Evolutionary conservation across 164 flowering plant genomes (phyloP), one percentile per base, ranked within the genome.

Genomic region (Vitis rotundifolia): DNA sequence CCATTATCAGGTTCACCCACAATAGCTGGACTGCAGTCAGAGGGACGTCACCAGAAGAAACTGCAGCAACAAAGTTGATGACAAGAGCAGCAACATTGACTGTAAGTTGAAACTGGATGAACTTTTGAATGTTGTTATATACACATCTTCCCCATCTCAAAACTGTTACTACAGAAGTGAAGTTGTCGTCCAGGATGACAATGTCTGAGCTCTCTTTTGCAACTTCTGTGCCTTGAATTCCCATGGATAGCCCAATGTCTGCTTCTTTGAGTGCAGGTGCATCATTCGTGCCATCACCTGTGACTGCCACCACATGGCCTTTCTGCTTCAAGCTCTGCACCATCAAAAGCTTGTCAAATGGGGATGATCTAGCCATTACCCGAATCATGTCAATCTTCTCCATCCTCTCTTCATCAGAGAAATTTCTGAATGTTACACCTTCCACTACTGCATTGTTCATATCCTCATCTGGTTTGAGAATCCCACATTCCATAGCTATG

Each of bases 41-140:
- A 1, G 83, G 80, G 52, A 78, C 82, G 31, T 78, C 55, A 16
- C 85, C 80, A 0, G 85, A 55, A 18, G 83, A 79, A 47, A 76
- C 74, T 0, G 85, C 82, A 9, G 81, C 83, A 15, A 76, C 73
- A 12, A 82, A 72, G 73, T 81, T 83, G 66, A 83, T 76, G 8
- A 44, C 75, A 9, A 81, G 78, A 14, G 84, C 84, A 11, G 83
- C 84, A 29, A 78, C 77, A 68, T 79, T 83, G 3, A 79, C 82
- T 3, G 88, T 85, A 57, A 85, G 85, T 55, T 78, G 85, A 68
- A 83, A 85, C 61, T 85, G 86, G 53, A 83, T 75, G 77, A 82
- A 83, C 66, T 81, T 83, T 59, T 85, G 86, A 31, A 85, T 77
- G 77, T 80, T 84, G 75, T 61, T 78, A 65, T 75, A 80, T 1